Evolutionary conservation across 345 rosid species (phyloP).

Genomic region (Erysimum cheiranthoides): DNA sequence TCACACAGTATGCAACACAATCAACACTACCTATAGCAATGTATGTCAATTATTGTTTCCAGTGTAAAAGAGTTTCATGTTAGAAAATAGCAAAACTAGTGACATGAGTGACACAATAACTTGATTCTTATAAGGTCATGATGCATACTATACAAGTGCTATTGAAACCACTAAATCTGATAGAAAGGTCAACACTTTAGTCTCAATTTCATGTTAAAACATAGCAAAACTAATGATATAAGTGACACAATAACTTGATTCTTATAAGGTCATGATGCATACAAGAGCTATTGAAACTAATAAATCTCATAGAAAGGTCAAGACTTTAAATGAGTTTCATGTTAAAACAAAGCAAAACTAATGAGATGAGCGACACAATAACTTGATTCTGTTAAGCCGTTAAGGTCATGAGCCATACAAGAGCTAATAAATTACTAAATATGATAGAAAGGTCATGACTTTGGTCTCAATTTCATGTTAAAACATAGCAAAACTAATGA

Average conservation of each 20-base stretch:
- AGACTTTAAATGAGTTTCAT: too few relatives aligned
- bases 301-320: too few relatives aligned
- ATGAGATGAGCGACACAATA: too few relatives aligned
- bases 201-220: neutral
- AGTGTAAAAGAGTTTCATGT: slow-evolving; percentile 1
- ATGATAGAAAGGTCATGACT: too few relatives aligned
- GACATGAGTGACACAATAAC: neutral
- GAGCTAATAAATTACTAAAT: too few relatives aligned
- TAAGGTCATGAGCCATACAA: too few relatives aligned
- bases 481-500: neutral
- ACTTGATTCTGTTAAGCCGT: too few relatives aligned
- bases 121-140: neutral
- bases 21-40: neutral
- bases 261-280: too few relatives aligned
- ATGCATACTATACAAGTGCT: neutral
- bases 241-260: too few relatives aligned
- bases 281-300: too few relatives aligned
- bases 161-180: neutral
- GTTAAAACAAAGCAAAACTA: too few relatives aligned
- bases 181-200: slow-evolving; percentile 2
- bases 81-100: neutral
- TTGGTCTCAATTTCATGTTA: neutral
- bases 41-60: neutral
- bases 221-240: too few relatives aligned
- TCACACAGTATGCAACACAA: neutral